A percentile compares a stretch with the other conserved stretches of the same genome.
Conservation (phyloP, 2,329 filamentous ascomycete species). For the Leptographium procerum region DNA sequence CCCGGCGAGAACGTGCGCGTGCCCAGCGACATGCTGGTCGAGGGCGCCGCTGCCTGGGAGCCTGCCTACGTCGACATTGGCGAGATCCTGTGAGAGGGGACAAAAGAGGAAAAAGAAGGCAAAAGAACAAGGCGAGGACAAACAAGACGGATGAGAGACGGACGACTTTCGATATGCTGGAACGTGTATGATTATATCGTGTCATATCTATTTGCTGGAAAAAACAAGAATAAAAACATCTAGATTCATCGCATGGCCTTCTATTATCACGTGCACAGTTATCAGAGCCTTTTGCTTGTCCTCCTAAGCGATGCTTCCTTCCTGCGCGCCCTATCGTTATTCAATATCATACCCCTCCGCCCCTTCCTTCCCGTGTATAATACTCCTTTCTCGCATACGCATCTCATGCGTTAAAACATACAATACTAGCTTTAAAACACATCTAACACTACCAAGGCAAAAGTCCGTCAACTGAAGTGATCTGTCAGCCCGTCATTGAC, state of each 20-base stretch:
- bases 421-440: neutral
- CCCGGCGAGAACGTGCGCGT: slow-evolving; percentile 54
- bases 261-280: neutral
- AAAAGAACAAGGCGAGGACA: neutral
- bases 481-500: slow-evolving; percentile 48
- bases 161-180: neutral
- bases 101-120: neutral
- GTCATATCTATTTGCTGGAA: neutral
- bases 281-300: neutral
- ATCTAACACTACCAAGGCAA: too few relatives aligned
- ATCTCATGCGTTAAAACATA: neutral
- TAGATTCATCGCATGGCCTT: neutral
- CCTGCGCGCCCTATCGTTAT: too few relatives aligned
- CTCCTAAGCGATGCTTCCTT: too few relatives aligned
- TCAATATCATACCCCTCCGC: too few relatives aligned
- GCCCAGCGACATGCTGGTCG: slow-evolving; percentile 57
- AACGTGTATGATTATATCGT: slow-evolving; percentile 2
- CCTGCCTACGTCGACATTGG: slow-evolving; percentile 59
- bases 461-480: slow-evolving; percentile 45
- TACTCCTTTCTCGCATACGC: neutral
- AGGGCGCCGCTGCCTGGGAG: slow-evolving; percentile 51
- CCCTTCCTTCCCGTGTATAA: too few relatives aligned
- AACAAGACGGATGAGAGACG: neutral
- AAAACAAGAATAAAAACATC: neutral
- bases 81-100: slow-evolving; percentile 44